phyloP scores from a whole-genome alignment of 768 basidiomycete genomes.

The Russula sp. region DNA sequence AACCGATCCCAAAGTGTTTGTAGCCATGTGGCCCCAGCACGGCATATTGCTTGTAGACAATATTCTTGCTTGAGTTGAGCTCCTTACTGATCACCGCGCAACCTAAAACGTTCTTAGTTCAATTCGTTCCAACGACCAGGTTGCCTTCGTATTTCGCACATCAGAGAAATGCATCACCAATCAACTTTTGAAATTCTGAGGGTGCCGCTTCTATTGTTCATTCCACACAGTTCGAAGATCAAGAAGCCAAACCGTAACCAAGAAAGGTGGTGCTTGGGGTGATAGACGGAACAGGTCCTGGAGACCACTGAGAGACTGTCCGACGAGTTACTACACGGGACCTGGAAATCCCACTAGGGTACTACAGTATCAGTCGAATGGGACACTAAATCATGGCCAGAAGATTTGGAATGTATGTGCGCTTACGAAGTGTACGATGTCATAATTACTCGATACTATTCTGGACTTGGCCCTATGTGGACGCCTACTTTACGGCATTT shows the following conservation, averaged over 20 bases:
- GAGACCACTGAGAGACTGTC: neutral
- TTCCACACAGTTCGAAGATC: neutral
- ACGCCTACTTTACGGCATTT: constrained; percentile 27
- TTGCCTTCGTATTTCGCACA: neutral
- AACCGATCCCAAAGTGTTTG: neutral
- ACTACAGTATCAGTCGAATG: neutral
- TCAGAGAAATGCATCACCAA: neutral
- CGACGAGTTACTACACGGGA: neutral
- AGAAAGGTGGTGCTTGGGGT: neutral
- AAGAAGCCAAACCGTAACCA: neutral
- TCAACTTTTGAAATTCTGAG: neutral
- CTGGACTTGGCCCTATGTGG: neutral
- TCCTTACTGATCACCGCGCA: neutral
- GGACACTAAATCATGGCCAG: neutral
- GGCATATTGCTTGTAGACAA: neutral
- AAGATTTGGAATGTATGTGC: neutral
- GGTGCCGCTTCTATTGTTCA: neutral
- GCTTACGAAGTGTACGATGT: too few relatives aligned
- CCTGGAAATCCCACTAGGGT: neutral
- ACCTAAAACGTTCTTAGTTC: neutral
- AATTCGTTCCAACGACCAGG: neutral
- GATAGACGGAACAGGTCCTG: neutral
- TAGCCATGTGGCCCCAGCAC: neutral
- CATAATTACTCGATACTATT: neutral
- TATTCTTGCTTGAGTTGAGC: neutral